Evolutionary conservation across 2,329 filamentous ascomycete species (phyloP).

Genomic region (Calonectria leucothoes): DNA sequence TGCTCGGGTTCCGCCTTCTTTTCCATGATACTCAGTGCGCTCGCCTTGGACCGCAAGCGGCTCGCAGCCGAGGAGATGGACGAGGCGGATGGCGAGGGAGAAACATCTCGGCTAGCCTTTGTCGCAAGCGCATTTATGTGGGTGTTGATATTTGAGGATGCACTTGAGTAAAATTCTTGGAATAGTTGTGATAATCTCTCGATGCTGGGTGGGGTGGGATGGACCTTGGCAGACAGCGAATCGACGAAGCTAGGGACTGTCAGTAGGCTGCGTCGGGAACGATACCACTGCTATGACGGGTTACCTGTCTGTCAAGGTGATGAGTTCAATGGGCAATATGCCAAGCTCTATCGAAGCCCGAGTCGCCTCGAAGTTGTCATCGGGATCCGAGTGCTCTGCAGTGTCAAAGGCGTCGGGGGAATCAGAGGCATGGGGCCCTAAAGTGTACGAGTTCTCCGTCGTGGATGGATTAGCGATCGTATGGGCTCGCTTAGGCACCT

Average conservation of each 20-base stretch:
- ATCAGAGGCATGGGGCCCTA: constrained; percentile 32
- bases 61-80: constrained; percentile 68
- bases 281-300: constrained; percentile 20
- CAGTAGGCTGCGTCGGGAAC: constrained; percentile 10
- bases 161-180: constrained; percentile 90
- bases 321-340: constrained; percentile 92
- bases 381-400: constrained; percentile 52
- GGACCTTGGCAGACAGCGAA: constrained; percentile 86
- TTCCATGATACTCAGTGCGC: constrained; percentile 65
- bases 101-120: constrained; percentile 76
- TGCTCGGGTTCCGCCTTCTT: constrained; percentile 67
- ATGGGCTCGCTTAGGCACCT: constrained; percentile 57
- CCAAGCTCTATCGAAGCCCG: constrained; percentile 79
- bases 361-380: constrained; percentile 59
- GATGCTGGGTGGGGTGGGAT: constrained; percentile 84
- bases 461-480: constrained; percentile 57
- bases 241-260: constrained; percentile 80
- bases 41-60: constrained; percentile 66
- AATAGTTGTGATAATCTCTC: constrained; percentile 88
- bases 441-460: constrained; percentile 36
- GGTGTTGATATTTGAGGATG: constrained; percentile 84
- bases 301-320: constrained; percentile 89
- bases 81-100: constrained; percentile 65
- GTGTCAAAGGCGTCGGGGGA: constrained; percentile 63
- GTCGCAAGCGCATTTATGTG: constrained; percentile 86